Conservation (phyloP, 2,329 filamentous ascomycete genomes). For the Penicillium freii region DNA sequence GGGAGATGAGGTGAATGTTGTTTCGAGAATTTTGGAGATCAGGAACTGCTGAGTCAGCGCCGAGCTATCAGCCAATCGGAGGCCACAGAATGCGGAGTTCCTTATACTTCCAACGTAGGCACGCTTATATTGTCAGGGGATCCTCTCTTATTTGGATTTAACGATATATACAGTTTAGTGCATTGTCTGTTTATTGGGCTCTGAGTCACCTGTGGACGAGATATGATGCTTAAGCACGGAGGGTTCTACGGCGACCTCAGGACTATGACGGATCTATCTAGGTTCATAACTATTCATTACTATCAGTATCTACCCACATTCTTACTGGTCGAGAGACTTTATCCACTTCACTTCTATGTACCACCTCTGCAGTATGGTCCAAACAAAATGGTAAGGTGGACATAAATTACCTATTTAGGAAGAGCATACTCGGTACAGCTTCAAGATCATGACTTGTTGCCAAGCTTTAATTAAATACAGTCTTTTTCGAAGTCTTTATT, state of each 20-base stretch:
- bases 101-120: background rate
- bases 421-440: background rate
- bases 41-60: conserved; percentile 6
- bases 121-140: background rate
- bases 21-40: conserved; percentile 12
- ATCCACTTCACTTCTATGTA: background rate
- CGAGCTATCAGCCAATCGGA: conserved; percentile 1
- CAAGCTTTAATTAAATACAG: background rate
- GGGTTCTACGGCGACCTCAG: background rate
- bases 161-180: background rate
- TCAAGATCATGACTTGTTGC: background rate
- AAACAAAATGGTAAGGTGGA: background rate
- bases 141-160: background rate
- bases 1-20: background rate
- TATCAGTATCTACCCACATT: background rate
- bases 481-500: too few species aligned
- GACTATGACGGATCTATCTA: background rate
- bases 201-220: background rate
- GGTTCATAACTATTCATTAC: background rate
- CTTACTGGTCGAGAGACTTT: background rate
- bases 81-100: conserved; percentile 9
- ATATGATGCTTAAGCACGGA: background rate
- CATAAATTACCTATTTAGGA: background rate
- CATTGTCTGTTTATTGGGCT: background rate
- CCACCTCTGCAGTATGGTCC: background rate